These are phyloP conservation scores for Panus rudis DNA, from an alignment of 768 basidiomycete species.

Conservation along the genomic window DNA sequence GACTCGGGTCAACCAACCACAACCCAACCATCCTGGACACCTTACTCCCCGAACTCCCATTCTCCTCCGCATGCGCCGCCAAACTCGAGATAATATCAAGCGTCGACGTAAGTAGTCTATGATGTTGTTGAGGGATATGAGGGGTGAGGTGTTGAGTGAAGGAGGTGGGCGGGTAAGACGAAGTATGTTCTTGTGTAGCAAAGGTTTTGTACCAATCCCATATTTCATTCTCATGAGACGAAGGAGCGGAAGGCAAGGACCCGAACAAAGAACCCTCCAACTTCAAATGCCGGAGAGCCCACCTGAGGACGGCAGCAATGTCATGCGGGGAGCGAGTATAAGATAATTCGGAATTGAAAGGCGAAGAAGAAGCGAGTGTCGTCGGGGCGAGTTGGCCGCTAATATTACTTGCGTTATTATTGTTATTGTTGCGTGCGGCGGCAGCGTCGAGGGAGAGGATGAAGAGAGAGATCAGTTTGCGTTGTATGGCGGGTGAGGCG, in stretches of 20 bases:
- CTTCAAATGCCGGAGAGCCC: conserved; percentile 71
- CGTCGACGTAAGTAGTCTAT: conserved; percentile 48
- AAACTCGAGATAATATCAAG: conserved; percentile 63
- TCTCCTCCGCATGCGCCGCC: conserved; percentile 64
- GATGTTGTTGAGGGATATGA: conserved; percentile 49
- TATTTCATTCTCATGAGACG: conserved; percentile 6
- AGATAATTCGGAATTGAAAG: conserved; percentile 60
- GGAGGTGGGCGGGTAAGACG: conserved; percentile 54
- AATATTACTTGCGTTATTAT: no score
- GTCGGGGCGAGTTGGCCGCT: conserved; percentile 45
- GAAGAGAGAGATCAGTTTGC: conserved; percentile 62
- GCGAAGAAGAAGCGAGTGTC: conserved; percentile 36
- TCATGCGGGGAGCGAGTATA: conserved; percentile 68
- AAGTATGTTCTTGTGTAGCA: conserved; percentile 47
- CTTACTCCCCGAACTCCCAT: conserved; percentile 73
- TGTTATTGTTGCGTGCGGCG: conserved; percentile 23
- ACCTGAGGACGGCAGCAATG: conserved; percentile 72
- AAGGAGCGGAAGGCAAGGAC: conserved; percentile 26
- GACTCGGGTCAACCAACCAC: conserved; percentile 55
- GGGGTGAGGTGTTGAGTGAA: conserved; percentile 59
- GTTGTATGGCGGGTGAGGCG: conserved; percentile 63
- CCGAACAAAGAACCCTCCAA: conserved; percentile 58
- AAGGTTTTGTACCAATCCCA: conserved; percentile 67
- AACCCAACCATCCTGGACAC: conserved; percentile 66
- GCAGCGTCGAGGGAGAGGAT: conserved; percentile 50